Base-by-base conservation (phyloP, 2,329 filamentous ascomycete species). In the Fusarium sp. region DNA sequence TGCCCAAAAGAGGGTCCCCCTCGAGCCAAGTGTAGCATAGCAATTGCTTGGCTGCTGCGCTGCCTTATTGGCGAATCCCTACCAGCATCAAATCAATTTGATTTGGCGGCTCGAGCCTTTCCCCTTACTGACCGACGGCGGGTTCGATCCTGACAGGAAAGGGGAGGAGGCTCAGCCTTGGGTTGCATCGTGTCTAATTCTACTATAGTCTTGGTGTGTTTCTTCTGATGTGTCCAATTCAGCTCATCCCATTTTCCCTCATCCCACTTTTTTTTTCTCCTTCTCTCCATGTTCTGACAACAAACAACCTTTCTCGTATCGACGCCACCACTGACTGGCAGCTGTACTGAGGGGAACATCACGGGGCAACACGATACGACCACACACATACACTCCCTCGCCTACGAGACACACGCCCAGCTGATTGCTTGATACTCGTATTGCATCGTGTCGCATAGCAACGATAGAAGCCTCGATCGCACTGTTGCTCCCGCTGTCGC, bases 401-500 rank as follows among this genome's bases (percentile, higher is more conserved):
- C 16, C 44, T 49, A 49, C 16, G 24, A 11, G 24, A 51, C 46
- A n/a, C 49, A 60, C 38, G 29, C 61, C 65, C 70, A 59, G 53
- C 66, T 63, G 62, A 70, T 66, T 62, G 38, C 53, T 31, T 29
- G 44, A 51, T 31, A 31, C 46, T 31, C 66, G 33, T 59, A 35
- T 42, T 56, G 58, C 24, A 71, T 73, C 60, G 66, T 29, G 66
- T 73, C 64, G 49, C 60, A 66, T 61, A 49, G 42, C 55, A 35
- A 53, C 59, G 46, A 55, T 31, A 58, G 22, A 59, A 42, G n/a
- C 36, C 61, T 62, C 66, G 61, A 67, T 64, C 67, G 66, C 61
- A 62, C 31, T 55, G 66, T 73, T 67, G 49, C 70, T 72, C 58
- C 70, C 70, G 66, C 62, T 51, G 66, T 64, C 60, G 69, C 57